Conservation (phyloP, 2,329 filamentous ascomycete genomes). For the Orbilia quercus region DNA sequence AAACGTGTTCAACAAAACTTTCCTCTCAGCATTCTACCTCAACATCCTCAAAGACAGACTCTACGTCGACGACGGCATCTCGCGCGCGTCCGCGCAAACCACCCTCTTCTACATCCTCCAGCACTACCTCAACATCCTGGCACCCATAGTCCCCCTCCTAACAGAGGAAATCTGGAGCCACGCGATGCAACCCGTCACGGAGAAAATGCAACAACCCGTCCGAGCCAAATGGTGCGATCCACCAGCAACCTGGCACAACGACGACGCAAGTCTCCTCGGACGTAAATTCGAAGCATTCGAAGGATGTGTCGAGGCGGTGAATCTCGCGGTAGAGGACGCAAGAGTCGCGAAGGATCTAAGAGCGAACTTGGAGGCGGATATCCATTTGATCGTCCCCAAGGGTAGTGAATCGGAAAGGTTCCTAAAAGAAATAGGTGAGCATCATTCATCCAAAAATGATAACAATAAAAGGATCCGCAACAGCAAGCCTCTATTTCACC, state of each 20-base stretch:
- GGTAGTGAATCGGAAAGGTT: constrained; percentile 60
- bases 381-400: constrained; percentile 69
- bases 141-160: constrained; percentile 59
- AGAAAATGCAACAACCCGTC: constrained; percentile 53
- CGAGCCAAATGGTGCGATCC: constrained; percentile 31
- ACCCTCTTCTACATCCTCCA: constrained; percentile 68
- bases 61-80: constrained; percentile 80
- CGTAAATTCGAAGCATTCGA: constrained; percentile 64
- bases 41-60: constrained; percentile 91
- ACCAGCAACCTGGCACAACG: constrained; percentile 37
- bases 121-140: constrained; percentile 61
- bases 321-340: constrained; percentile 78
- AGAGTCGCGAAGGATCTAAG: constrained; percentile 70
- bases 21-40: constrained; percentile 93
- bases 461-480: too few relatives aligned
- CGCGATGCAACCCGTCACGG: constrained; percentile 50
- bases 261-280: constrained; percentile 52
- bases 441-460: not conserved
- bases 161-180: constrained; percentile 59
- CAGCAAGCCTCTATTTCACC: too few relatives aligned
- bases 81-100: constrained; percentile 70
- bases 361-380: constrained; percentile 74
- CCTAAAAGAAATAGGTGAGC: constrained; percentile 64
- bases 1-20: constrained; percentile 73
- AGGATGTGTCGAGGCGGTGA: constrained; percentile 74